Evolutionary conservation across 139 green algal genomes (phyloP), one percentile per base, ranked within the genome.

Genomic region (Medakamo hakoo): DNA sequence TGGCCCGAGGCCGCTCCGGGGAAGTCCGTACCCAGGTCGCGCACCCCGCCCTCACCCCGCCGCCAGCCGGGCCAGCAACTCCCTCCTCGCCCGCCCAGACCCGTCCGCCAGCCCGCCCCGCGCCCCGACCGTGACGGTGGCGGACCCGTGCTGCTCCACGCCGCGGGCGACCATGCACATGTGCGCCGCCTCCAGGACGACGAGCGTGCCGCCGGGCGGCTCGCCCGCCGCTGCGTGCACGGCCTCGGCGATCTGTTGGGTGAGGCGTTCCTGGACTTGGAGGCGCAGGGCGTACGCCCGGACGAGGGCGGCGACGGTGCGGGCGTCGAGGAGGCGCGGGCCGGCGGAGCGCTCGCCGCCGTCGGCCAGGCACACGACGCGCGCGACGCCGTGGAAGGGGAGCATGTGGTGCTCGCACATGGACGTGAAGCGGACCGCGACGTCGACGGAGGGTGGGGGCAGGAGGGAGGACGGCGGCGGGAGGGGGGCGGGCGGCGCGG

Each of bases 371-470:
- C 78, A 82, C 4, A 71, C 75, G 23, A 94, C 66, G 27, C 78
- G 57, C 4, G 86, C 65, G 0, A 9, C 60, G 52, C 92, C 92
- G 61, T 95, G 86, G 49, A 98, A 98, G 0, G 92, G 92, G 65
- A 98, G 79, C 77, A 98, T 80, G 71, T 98, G 92, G 78, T 98
- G 92, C 75, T 98, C 92, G 70, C 91, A 98, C 68, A 89, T 82
- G 5, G 86, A 89, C n/a, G 63, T 58, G 63, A 92, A 78, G 4
- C 27, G 58, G 1, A 62, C 40, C 30, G 19, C 24, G n/a, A 67
- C 66, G 60, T 69, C 63, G 32, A 63, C 63, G 5, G 63, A 66
- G 25, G 58, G 40, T 16, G 40, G 40, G 40, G 40, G 40, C 9
- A n/a, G n/a, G n/a, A n/a, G n/a, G n/a, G n/a, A n/a, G n/a, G n/a